Evolutionary conservation across 768 basidiomycete species (phyloP).

Genomic region (Paxillus rubicundulus): DNA sequence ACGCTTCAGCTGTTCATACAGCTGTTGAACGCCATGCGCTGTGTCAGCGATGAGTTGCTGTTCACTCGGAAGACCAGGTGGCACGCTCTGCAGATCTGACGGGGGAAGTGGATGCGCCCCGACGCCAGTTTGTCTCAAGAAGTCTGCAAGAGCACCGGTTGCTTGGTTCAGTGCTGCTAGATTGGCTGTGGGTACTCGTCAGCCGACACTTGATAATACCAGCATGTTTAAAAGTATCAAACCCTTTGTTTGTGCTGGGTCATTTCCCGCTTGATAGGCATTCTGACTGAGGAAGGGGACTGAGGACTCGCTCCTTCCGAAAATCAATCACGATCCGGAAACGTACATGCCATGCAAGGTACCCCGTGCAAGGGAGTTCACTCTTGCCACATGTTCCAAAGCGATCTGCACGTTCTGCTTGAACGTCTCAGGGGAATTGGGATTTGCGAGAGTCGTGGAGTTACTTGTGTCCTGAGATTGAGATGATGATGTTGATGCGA

Average conservation of each 20-base stretch:
- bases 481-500: constrained; percentile 12
- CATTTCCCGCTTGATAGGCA: constrained; percentile 56
- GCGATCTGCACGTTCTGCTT: constrained; percentile 52
- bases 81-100: constrained; percentile 8
- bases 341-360: constrained; percentile 56
- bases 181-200: constrained; percentile 37
- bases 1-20: constrained; percentile 51
- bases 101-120: constrained; percentile 59
- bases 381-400: constrained; percentile 46
- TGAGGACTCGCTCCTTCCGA: too few species aligned
- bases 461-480: constrained; percentile 29
- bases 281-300: constrained; percentile 43
- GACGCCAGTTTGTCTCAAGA: constrained; percentile 58
- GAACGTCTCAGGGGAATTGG: constrained; percentile 61
- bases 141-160: constrained; percentile 43
- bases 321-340: too few species aligned
- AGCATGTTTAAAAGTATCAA: background rate
- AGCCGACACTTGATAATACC: background rate
- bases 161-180: constrained; percentile 51
- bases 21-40: constrained; percentile 39
- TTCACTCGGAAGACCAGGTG: constrained; percentile 37
- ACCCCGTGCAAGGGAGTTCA: constrained; percentile 48
- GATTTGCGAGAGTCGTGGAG: constrained; percentile 36
- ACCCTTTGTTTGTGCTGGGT: constrained; percentile 57
- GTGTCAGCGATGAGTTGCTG: constrained; percentile 45